Base-by-base conservation (phyloP, 78 protist species). In the Dictyostelium firmibasis region DNA sequence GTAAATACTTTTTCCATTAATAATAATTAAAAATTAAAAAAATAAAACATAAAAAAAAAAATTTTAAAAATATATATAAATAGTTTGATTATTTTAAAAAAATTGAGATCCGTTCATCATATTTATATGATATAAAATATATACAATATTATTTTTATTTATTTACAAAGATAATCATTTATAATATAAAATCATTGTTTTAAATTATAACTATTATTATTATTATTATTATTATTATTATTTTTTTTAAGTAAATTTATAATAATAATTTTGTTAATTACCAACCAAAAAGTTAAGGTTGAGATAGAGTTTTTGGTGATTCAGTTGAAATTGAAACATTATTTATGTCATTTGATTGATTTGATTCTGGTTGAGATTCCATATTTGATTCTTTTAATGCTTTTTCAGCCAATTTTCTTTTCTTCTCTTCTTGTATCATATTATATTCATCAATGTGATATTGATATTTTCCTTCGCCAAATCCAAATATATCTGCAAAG, bases 1-100 rank as follows among this genome's bases (percentile, higher is more conserved):
- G 95, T 38, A 47, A 29, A 76, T 97, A 97, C 47, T 97, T 97
- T 53, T 97, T 97, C 92, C 93, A 78, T 64, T 97, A 75, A 83
- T 27, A 18, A 76, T 43, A n/a, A 4, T 20, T n/a, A 62, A n/a
- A 62, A 62, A 62, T 62, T n/a, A 20, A n/a, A 62, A 31, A 70
- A 31, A 25, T 11, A 29, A 14, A 70, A 69, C 1, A 69, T 27
- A 13, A 0, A 10, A 72, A 72, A 27, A 72, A 33, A 33, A 72
- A 72, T n/a, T n/a, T n/a, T n/a, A n/a, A n/a, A n/a, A n/a, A n/a
- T n/a, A n/a, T n/a, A n/a, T n/a, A n/a, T n/a, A n/a, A n/a, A n/a
- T n/a, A n/a, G n/a, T n/a, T n/a, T n/a, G n/a, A n/a, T n/a, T n/a
- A n/a, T n/a, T n/a, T n/a, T n/a, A n/a, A n/a, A n/a, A n/a, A n/a